Percentiles rank a stretch among this genome's conserved stretches.
phyloP scores from a whole-genome alignment of 805 yeast genomes.

The Kluyveromyces starmeri region DNA sequence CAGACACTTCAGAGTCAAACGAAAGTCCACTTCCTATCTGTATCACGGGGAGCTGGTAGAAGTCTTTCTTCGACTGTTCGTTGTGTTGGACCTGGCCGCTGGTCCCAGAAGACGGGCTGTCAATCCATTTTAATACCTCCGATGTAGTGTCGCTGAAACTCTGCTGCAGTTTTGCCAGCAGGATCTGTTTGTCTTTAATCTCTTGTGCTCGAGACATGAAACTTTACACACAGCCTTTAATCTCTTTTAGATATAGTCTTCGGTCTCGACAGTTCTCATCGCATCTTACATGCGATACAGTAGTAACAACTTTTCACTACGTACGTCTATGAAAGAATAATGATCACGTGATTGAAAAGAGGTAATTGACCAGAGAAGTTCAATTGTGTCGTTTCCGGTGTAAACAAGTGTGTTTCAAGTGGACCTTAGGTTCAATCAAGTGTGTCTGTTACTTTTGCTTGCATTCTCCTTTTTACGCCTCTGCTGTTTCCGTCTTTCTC shows the following conservation, averaged over 20 bases:
- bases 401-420: too few relatives aligned
- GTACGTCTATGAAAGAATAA: too few relatives aligned
- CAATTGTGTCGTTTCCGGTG: too few relatives aligned
- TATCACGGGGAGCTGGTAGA: constrained; percentile 27
- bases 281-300: too few relatives aligned
- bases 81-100: constrained; percentile 5
- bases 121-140: constrained; percentile 25
- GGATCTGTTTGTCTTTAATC: constrained; percentile 25
- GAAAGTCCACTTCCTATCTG: constrained; percentile 27
- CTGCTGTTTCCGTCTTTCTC: constrained; percentile 55
- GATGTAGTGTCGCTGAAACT: constrained; percentile 16
- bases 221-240: too few relatives aligned
- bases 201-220: constrained; percentile 29
- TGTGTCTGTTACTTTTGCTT: constrained; percentile 14
- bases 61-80: constrained; percentile 17
- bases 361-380: too few relatives aligned
- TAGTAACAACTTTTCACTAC: too few relatives aligned
- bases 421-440: too few relatives aligned
- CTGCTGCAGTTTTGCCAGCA: constrained; percentile 27
- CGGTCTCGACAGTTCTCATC: too few relatives aligned
- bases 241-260: too few relatives aligned
- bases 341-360: too few relatives aligned
- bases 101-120: constrained; percentile 1
- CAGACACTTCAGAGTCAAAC: constrained; percentile 9
- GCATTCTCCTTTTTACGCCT: constrained; percentile 30